These are phyloP conservation scores for Cryphonectria carpinicola DNA, from an alignment of 2,329 filamentous ascomycete genomes.

Conservation along the genomic window DNA sequence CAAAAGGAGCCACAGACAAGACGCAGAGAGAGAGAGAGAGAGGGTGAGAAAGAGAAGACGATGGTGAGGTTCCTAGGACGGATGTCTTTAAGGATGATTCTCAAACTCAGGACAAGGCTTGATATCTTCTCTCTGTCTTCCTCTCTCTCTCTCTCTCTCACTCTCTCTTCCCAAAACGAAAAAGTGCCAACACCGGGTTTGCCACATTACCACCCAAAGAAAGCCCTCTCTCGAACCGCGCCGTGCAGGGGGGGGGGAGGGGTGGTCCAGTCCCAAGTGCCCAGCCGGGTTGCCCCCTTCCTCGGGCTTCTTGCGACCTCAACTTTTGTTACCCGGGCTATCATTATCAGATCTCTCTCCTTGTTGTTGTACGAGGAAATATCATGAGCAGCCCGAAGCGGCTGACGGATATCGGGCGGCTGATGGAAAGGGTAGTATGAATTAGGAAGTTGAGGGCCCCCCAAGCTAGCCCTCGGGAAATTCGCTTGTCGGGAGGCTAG, in stretches of 20 bases:
- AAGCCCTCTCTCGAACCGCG: not conserved
- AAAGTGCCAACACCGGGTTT: conserved; percentile 7
- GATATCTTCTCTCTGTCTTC: not conserved
- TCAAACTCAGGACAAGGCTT: conserved; percentile 1
- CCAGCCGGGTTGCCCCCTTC: too few relatives aligned
- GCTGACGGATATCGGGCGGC: conserved; percentile 17
- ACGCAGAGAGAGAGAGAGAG: not conserved
- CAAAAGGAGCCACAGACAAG: not conserved
- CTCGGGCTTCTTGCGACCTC: conserved; percentile 19
- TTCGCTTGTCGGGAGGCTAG: conserved; percentile 16
- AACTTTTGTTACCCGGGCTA: conserved; percentile 8
- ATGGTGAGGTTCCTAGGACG: conserved; percentile 4
- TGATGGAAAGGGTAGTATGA: conserved; percentile 11
- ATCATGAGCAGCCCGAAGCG: conserved; percentile 16
- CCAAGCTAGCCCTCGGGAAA: conserved; percentile 12
- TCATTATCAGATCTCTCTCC: conserved; percentile 10
- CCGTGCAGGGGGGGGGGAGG: not conserved
- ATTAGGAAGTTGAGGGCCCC: conserved; percentile 17
- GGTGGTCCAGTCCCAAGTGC: not conserved
- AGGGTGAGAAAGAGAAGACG: not conserved
- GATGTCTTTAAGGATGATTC: conserved; percentile 22
- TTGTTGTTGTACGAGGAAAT: not conserved
- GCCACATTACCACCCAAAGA: not conserved
- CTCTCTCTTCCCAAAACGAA: not conserved
- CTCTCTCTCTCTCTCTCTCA: not conserved